Conservation (phyloP, 257 asterid species). For the Penstemon davidsonii region DNA sequence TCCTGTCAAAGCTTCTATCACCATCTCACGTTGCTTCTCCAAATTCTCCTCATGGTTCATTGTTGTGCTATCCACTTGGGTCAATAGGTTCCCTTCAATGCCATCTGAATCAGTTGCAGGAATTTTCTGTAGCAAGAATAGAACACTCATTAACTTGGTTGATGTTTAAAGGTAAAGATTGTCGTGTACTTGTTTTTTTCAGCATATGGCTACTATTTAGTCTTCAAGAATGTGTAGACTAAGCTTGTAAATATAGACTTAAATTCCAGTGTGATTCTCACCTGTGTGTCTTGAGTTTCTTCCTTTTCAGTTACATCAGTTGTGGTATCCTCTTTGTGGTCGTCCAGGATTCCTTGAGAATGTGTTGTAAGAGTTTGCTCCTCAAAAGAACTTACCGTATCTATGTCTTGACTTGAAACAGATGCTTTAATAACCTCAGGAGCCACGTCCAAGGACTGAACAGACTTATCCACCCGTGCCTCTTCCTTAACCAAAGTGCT, state of each 20-base stretch:
- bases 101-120: constrained; percentile 20
- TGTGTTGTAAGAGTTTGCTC: constrained; percentile 25
- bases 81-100: constrained; percentile 15
- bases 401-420: constrained; percentile 29
- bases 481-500: constrained; percentile 15
- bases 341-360: constrained; percentile 28
- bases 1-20: background rate
- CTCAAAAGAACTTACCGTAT: constrained; percentile 18
- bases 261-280: constrained; percentile 22
- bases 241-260: background rate
- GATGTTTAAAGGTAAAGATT: constrained; percentile 4
- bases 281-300: constrained; percentile 33
- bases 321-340: constrained; percentile 29
- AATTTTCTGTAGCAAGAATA: constrained; percentile 34
- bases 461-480: constrained; percentile 16
- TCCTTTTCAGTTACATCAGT: constrained; percentile 26
- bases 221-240: constrained; percentile 9
- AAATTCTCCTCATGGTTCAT: constrained; percentile 21
- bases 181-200: background rate
- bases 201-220: background rate
- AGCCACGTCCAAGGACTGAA: constrained; percentile 20
- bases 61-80: constrained; percentile 25
- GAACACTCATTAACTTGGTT: constrained; percentile 2
- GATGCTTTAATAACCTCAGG: constrained; percentile 24
- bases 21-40: constrained; percentile 12